A percentile compares a stretch with the other conserved stretches of the same genome.
Evolutionary conservation across 768 basidiomycete species (phyloP).

Genomic region (Leccinum fibrillosum): DNA sequence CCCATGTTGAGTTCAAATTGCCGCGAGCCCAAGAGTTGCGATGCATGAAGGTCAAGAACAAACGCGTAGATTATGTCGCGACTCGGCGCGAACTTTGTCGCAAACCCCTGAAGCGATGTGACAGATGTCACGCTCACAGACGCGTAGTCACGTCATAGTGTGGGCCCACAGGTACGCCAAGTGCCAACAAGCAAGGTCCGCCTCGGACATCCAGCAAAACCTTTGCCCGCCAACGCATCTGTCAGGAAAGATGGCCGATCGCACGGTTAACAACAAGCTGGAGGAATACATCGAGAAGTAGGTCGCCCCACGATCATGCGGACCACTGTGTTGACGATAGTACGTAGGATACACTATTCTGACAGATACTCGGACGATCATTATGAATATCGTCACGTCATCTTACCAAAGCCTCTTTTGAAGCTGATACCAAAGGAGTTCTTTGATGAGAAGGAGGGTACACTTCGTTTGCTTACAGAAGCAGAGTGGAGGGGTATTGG

Average conservation of each 20-base stretch:
- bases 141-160: conserved; percentile 23
- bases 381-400: conserved; percentile 97
- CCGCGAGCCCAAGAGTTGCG: neutral
- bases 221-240: conserved; percentile 4
- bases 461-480: conserved; percentile 79
- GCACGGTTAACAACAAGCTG: conserved; percentile 47
- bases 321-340: conserved; percentile 16
- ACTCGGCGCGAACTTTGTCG: neutral
- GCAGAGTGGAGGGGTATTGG: conserved; percentile 96
- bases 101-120: conserved; percentile 7
- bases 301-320: conserved; percentile 17
- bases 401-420: conserved; percentile 90
- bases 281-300: conserved; percentile 82
- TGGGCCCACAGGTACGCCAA: neutral
- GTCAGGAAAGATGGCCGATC: conserved; percentile 24
- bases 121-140: conserved; percentile 25
- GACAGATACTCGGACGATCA: conserved; percentile 90
- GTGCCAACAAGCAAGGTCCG: neutral
- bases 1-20: neutral
- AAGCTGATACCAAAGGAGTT: conserved; percentile 89
- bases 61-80: conserved; percentile 1
- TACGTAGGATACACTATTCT: conserved; percentile 78
- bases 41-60: conserved; percentile 15
- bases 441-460: conserved; percentile 75
- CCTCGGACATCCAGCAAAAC: neutral